Percentiles rank a stretch among this genome's conserved stretches.
phyloP scores from a whole-genome alignment of 768 basidiomycete genomes.

The Leccinum boreale region DNA sequence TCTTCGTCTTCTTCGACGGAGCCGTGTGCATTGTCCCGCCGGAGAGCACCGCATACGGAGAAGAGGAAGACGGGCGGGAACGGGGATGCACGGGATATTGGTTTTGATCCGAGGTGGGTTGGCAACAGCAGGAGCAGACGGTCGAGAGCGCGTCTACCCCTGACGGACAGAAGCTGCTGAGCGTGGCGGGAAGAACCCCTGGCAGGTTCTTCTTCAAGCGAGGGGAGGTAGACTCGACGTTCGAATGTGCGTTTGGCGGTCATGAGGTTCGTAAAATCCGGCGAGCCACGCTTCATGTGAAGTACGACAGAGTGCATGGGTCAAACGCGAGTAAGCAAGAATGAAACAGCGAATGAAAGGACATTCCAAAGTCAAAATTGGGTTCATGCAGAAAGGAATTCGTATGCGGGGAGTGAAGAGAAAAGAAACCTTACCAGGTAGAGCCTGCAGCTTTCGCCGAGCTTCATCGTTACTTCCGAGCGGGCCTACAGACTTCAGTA shows the following conservation, averaged over 20 bases:
- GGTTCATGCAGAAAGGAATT: background rate
- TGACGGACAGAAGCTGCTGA: slow-evolving; percentile 5
- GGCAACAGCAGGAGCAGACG: slow-evolving; percentile 16
- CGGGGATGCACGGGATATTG: background rate
- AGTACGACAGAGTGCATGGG: background rate
- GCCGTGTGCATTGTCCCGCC: background rate
- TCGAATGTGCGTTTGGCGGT: slow-evolving; percentile 8
- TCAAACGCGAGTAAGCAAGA: background rate
- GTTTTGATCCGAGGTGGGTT: slow-evolving; percentile 5
- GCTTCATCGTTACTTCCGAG: slow-evolving; percentile 6
- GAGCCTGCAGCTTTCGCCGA: slow-evolving; percentile 3
- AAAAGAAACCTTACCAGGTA: slow-evolving; percentile 14
- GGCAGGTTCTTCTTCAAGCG: background rate
- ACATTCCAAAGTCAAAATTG: slow-evolving; percentile 3
- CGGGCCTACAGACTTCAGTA: background rate
- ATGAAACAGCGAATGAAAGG: slow-evolving; percentile 6
- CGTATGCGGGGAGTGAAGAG: background rate
- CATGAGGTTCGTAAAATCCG: slow-evolving; percentile 23
- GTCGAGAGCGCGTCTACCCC: slow-evolving; percentile 8
- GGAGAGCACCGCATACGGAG: slow-evolving; percentile 22
- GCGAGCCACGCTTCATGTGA: slow-evolving; percentile 8
- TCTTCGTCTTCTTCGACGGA: background rate
- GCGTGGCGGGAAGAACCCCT: slow-evolving; percentile 1
- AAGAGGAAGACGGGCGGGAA: slow-evolving; percentile 21
- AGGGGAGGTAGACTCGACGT: background rate